Evolutionary conservation across 345 rosid species (phyloP), one percentile per base, ranked within the genome.

Genomic region (Noccaea bulbosa): DNA sequence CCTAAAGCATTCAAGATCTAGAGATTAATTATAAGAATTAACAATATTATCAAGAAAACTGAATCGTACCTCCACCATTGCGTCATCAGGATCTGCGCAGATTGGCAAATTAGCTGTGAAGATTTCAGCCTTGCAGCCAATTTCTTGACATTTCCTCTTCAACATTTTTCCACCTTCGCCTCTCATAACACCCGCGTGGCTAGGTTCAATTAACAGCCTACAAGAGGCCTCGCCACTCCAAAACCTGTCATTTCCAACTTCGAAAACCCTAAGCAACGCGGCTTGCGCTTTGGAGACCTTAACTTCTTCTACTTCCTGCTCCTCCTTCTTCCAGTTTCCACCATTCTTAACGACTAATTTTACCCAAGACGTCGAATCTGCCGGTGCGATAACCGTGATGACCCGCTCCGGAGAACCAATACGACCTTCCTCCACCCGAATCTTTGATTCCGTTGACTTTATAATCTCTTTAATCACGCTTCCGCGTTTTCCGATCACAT

Each of bases 251-350:
- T 76, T 75, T 2, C 55, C 65, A 86, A 82, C 91, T 81, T 84
- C 92, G 73, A 88, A 90, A 62, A 86, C 88, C 82, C 63, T 82
- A 62, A 90, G 49, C 76, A 90, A 58, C 45, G 85, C 93, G 66
- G 83, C 83, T 84, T 90, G 96, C 51, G 83, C 91, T 61, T 69
- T 85, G 24, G 96, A 88, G 53, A 79, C 82, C 41, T 78, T 83
- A 20, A 81, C 40, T 30, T 67, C 81, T 60, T 39, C 82, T 54
- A 46, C 78, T 53, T 65, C 43, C 3, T 24, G 27, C 27, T 24
- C 27, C 27, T 24, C 27, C 27, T 24, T 24, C 27, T 24, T 24
- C 27, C 27, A 24, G 2, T 24, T 24, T 1, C 27, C 27, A 3
- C 43, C 41, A 50, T 17, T 8, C 2, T 10, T 56, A 17, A n/a